Base-by-base conservation (phyloP, 1,284 basidiomycete genomes). In the Blastosporella zonata region DNA sequence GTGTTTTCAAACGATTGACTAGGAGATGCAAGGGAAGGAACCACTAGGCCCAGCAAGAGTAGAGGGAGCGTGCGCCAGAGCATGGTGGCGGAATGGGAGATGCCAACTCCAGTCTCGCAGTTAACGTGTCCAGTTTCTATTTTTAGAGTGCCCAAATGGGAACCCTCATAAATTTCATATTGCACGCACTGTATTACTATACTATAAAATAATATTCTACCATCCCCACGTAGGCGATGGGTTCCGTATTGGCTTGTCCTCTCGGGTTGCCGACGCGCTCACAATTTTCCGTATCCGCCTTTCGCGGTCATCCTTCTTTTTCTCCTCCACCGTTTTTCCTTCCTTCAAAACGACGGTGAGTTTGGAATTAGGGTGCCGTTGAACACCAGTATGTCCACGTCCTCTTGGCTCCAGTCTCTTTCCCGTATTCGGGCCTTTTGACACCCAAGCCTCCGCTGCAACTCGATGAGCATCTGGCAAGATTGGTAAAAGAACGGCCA, bases 371-470 rank as follows among this genome's bases (percentile, higher is more conserved):
- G 86, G 87, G 62, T 92, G 90, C 22, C 82, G 76, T 51, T 87
- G 86, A 53, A 91, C 77, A 52, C 96, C 96, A 52, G 72, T 77
- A 58, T 88, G 83, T 18, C 87, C 90, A 50, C 96, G 82, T 46
- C 93, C 96, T 67, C 88, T 87, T 54, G 88, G 82, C 57, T 98
- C 93, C n/a, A 93, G 57, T 41, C 86, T 79, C 53, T 79, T 82
- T 35, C 81, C 68, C 49, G 78, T 77, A 35, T 75, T 77, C 0
- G 75, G 71, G 1, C 93, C 94, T 68, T 98, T 97, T 47, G 81
- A 86, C 13, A 97, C 93, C 93, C 94, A 98, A 10, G 94, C 82
- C 70, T 97, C 85, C 50, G 87, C 92, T 94, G 59, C 15, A 39
- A 43, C 35, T 17, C 20, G n/a, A 35, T 50, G n/a, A 54, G 25